A percentile compares a stretch with the other conserved stretches of the same genome.
Conservation (phyloP, 441 rosid genomes). For the Bruguiera hainesii region DNA sequence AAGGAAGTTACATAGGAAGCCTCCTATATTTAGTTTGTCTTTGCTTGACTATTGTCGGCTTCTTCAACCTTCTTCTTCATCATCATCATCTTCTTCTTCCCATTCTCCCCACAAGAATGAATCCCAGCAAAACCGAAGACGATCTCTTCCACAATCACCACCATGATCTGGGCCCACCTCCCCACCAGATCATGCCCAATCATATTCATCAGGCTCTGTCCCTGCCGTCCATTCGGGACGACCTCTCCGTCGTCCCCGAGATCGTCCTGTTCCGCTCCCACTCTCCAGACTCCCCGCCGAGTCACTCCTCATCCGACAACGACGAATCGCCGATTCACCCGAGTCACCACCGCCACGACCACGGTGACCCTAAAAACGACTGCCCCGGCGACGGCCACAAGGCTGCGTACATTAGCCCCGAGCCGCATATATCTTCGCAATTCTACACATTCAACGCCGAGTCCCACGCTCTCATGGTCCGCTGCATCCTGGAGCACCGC, state of each 20-base stretch:
- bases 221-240: constrained; percentile 34
- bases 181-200: constrained; percentile 13
- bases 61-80: not conserved
- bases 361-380: constrained; percentile 3
- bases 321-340: constrained; percentile 35
- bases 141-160: constrained; percentile 59
- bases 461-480: constrained; percentile 91
- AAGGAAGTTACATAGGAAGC: not conserved
- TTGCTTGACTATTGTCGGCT: constrained; percentile 13
- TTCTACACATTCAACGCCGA: constrained; percentile 96
- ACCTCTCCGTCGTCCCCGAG: constrained; percentile 57
- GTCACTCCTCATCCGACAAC: constrained; percentile 55
- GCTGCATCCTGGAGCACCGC: constrained; percentile 79
- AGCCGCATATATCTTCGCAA: constrained; percentile 87
- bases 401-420: constrained; percentile 54
- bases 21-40: constrained; percentile 7
- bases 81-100: not conserved
- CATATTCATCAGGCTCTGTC: constrained; percentile 19
- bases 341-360: constrained; percentile 27
- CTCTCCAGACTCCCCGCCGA: constrained; percentile 48
- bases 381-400: constrained; percentile 5
- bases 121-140: constrained; percentile 80
- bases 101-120: constrained; percentile 35
- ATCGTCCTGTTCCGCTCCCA: constrained; percentile 74
- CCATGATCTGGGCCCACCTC: constrained; percentile 44